These are phyloP conservation scores for Trichoderma lentiforme DNA, from an alignment of 2,329 filamentous ascomycete species.

Conservation along the genomic window DNA sequence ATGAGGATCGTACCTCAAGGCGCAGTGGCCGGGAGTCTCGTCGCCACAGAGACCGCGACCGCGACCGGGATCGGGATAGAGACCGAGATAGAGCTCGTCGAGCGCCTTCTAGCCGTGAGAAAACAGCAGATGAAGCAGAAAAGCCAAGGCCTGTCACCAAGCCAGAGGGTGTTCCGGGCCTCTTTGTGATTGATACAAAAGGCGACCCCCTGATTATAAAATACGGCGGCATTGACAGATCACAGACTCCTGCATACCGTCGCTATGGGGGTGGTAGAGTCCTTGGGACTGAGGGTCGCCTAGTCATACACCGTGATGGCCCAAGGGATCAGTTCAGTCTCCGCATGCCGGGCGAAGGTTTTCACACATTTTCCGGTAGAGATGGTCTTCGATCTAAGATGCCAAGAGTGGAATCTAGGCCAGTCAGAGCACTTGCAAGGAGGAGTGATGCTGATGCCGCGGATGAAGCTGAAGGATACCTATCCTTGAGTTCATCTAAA, in stretches of 20 bases:
- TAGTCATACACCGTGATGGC: constrained; percentile 65
- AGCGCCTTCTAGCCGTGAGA: constrained; percentile 11
- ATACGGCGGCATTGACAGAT: constrained; percentile 72
- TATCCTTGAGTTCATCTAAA: constrained; percentile 42
- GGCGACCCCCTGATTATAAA: constrained; percentile 73
- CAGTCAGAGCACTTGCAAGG: constrained; percentile 39
- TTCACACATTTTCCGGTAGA: constrained; percentile 37
- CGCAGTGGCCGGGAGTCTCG: constrained; percentile 21
- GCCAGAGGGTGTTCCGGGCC: constrained; percentile 24
- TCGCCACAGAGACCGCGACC: constrained; percentile 15
- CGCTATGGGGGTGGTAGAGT: constrained; percentile 67
- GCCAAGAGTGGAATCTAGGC: constrained; percentile 36
- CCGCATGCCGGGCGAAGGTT: constrained; percentile 41
- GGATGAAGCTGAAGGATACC: constrained; percentile 43
- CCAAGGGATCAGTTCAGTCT: constrained; percentile 55
- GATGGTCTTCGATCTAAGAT: constrained; percentile 46
- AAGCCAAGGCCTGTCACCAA: background rate
- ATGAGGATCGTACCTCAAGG: constrained; percentile 20
- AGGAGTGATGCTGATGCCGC: constrained; percentile 22
- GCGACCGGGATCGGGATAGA: background rate
- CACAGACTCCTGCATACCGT: constrained; percentile 67
- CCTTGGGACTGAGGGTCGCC: constrained; percentile 59
- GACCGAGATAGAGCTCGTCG: background rate
- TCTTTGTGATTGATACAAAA: constrained; percentile 65
- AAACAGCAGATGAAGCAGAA: background rate